Conservation (phyloP, 352 stramenopile species). For the Chrysophaeum taylorii region DNA sequence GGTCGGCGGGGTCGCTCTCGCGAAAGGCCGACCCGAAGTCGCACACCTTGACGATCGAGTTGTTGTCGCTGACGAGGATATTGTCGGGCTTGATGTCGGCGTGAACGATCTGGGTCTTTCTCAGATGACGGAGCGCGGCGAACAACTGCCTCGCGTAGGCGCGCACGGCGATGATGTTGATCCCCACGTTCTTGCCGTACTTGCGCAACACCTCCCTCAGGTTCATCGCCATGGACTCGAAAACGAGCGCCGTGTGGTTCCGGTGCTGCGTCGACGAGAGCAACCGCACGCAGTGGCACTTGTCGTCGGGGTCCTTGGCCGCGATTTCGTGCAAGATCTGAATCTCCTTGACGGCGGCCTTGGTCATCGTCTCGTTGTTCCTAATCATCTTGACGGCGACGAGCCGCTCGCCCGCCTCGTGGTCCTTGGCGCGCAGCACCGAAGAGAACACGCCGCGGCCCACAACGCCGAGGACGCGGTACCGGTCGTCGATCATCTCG, state of each 20-base stretch:
- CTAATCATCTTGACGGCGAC: conserved; percentile 71
- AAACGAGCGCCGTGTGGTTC: conserved; percentile 90
- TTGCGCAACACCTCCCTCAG: conserved; percentile 73
- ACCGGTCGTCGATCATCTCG: conserved; percentile 73
- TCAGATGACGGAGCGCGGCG: conserved; percentile 46
- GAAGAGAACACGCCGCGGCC: conserved; percentile 96
- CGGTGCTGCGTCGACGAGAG: conserved; percentile 62
- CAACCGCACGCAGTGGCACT: conserved; percentile 68
- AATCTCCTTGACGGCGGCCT: conserved; percentile 65
- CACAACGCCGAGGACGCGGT: conserved; percentile 78
- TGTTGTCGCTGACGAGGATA: conserved; percentile 87
- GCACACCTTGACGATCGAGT: conserved; percentile 85
- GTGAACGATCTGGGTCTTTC: conserved; percentile 70
- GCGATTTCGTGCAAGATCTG: conserved; percentile 59
- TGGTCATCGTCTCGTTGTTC: conserved; percentile 95
- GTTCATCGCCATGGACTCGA: conserved; percentile 95
- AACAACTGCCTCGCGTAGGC: conserved; percentile 69
- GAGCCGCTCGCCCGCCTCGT: conserved; percentile 22
- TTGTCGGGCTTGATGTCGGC: conserved; percentile 97
- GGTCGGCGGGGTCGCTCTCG: conserved; percentile 69
- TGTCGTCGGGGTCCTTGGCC: conserved; percentile 54
- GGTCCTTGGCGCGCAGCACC: conserved; percentile 74
- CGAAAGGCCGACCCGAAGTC: conserved; percentile 96
- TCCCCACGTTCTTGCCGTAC: conserved; percentile 66
- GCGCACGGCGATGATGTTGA: conserved; percentile 60